phyloP scores from a whole-genome alignment of 495 filamentous ascomycete species.

The Annulohypoxylon maeteangense region DNA sequence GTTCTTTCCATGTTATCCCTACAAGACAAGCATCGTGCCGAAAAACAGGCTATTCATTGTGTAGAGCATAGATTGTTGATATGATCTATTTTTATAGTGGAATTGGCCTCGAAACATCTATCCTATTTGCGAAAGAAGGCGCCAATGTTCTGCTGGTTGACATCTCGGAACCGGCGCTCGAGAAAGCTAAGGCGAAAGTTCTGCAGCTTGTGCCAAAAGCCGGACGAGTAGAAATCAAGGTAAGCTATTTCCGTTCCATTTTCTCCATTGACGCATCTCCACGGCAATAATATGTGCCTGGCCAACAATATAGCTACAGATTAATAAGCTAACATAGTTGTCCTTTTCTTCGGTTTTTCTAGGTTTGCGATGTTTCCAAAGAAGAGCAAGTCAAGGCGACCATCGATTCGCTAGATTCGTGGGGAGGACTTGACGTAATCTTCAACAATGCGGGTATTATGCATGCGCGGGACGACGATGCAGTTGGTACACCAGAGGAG shows the following conservation, averaged over 20 bases:
- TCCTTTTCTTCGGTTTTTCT: not conserved
- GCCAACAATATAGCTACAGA: not conserved
- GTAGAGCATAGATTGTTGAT: conserved; percentile 3
- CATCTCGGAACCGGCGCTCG: conserved; percentile 77
- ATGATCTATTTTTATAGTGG: conserved; percentile 64
- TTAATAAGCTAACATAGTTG: conserved; percentile 6
- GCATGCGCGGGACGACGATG: conserved; percentile 89
- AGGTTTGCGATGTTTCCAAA: conserved; percentile 71
- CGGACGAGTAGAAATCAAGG: conserved; percentile 66
- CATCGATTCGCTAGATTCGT: conserved; percentile 77
- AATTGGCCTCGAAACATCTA: conserved; percentile 93
- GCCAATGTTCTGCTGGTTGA: conserved; percentile 89
- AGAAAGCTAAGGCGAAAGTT: conserved; percentile 75
- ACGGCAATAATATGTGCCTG: not conserved
- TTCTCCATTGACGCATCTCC: not conserved
- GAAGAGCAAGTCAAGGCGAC: conserved; percentile 77
- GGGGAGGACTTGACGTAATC: conserved; percentile 94
- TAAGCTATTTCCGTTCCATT: conserved; percentile 39
- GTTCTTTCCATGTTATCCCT: conserved; percentile 44
- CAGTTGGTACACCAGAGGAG: conserved; percentile 82
- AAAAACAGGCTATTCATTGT: not conserved
- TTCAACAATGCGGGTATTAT: conserved; percentile 99
- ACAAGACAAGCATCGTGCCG: not conserved
- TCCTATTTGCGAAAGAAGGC: conserved; percentile 92
- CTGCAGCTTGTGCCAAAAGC: conserved; percentile 74